Base-by-base conservation (phyloP, 805 yeast species). In the Myxozyma neotropica region DNA sequence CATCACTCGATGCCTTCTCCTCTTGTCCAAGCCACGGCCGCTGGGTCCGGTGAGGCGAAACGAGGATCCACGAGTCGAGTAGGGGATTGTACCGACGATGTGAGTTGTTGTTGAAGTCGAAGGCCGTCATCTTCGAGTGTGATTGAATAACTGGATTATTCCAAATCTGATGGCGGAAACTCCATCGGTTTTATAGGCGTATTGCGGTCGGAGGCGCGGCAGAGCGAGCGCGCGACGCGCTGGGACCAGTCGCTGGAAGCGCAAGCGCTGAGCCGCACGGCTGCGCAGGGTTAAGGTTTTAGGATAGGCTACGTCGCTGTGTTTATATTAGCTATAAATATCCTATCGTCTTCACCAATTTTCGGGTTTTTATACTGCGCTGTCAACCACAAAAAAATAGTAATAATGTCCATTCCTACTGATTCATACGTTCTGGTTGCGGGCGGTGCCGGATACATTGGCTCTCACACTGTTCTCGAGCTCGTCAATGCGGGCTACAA, bases 391-490 rank as follows among this genome's bases (percentile, higher is more conserved):
- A 35, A 13, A 35, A 13, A 35, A 13, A 35, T 35, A 35, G n/a
- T 35, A 21, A 15, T 50, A 10, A 46, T 56, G 55, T 21, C 63
- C 15, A 12, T n/a, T 44, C 44, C 51, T 15, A 26, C 52, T 15
- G 59, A 55, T 36, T 73, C 71, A 53, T 77, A 77, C 70, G 83
- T 86, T 46, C 76, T 87, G 55, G 92, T 88, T 29, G 87, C 94
- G 23, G 95, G 95, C 46, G 95, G 95, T 49, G 89, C 93, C 27
- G 94, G 96, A 21, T 88, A 88, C 74, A 87, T 89, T 69, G 95
- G 94, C 26, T 86, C 93, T 8, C 94, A 88, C 71, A 86, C 93
- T 1, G 88, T 81, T 17, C 82, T 84, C 49, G 87, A 83, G 67
- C 78, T 86, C 54, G 71, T 85, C 51, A 79, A 81, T 60, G 78